Evolutionary conservation across 305 asterid species (phyloP).

Genomic region (Fraxinus paxiana): DNA sequence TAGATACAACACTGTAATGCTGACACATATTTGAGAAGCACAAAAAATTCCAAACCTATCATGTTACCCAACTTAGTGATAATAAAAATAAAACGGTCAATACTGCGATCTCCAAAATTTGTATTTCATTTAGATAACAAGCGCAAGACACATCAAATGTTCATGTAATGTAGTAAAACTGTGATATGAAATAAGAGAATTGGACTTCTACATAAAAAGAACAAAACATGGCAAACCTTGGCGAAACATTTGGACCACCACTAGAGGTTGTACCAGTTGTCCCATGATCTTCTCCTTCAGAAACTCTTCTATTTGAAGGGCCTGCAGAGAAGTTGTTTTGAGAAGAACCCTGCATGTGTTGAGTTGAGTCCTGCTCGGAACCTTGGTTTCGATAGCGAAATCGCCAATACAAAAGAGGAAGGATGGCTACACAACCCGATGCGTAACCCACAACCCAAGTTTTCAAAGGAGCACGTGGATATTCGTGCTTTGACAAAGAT

Average conservation of each 20-base stretch:
- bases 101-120: slow-evolving; percentile 1
- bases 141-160: background rate
- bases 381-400: slow-evolving; percentile 62
- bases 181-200: slow-evolving; percentile 1
- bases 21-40: background rate
- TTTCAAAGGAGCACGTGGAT: slow-evolving; percentile 70
- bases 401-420: slow-evolving; percentile 89
- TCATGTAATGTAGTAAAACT: background rate
- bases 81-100: slow-evolving; percentile 10
- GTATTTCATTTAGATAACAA: background rate
- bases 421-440: slow-evolving; percentile 77
- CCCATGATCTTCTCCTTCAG: slow-evolving; percentile 50
- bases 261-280: slow-evolving; percentile 43
- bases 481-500: slow-evolving; percentile 69
- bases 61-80: background rate
- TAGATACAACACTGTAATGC: background rate
- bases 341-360: slow-evolving; percentile 48
- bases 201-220: background rate
- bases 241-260: slow-evolving; percentile 33
- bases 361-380: slow-evolving; percentile 65
- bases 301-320: slow-evolving; percentile 47
- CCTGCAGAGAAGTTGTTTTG: slow-evolving; percentile 40
- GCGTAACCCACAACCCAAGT: slow-evolving; percentile 83
- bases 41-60: slow-evolving; percentile 8
- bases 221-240: slow-evolving; percentile 47